These are phyloP conservation scores for Avena sativa DNA, from an alignment of 176 grass and related monocot genomes.

Conservation along the genomic window DNA sequence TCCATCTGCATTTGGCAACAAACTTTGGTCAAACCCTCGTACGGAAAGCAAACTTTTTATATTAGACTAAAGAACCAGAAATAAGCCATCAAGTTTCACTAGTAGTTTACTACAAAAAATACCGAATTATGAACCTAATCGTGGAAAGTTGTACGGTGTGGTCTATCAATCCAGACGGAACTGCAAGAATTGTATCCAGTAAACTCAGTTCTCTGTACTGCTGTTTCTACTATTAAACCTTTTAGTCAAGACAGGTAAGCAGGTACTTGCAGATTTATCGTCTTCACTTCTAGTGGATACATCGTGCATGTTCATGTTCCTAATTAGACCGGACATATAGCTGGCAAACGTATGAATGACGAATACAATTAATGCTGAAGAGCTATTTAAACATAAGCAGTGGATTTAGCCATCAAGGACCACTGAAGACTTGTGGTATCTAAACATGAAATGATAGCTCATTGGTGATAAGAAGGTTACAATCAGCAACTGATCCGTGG, in stretches of 20 bases:
- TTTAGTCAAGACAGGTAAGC: neutral
- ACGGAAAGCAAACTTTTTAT: neutral
- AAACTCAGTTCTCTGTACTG: neutral
- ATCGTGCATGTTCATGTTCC: neutral
- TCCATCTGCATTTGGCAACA: slow-evolving; percentile 78
- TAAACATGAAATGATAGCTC: slow-evolving; percentile 1
- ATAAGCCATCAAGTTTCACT: neutral
- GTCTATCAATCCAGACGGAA: neutral
- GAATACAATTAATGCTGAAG: slow-evolving; percentile 8
- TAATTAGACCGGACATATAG: neutral
- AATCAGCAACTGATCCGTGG: neutral
- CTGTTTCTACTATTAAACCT: neutral
- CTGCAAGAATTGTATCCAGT: neutral
- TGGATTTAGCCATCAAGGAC: neutral
- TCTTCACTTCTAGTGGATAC: neutral
- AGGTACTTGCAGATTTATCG: neutral
- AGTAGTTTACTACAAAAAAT: slow-evolving; percentile 30
- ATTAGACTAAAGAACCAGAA: slow-evolving; percentile 33
- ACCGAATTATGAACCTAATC: neutral
- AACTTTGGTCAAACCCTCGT: slow-evolving; percentile 1
- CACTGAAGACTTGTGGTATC: slow-evolving; percentile 18
- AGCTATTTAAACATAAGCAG: slow-evolving; percentile 5
- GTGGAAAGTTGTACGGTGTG: slow-evolving; percentile 6
- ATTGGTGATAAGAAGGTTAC: slow-evolving; percentile 18
- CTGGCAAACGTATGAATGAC: neutral